Conservation (phyloP, 2,329 filamentous ascomycete species). For the Scleromitrula shiraiana region DNA sequence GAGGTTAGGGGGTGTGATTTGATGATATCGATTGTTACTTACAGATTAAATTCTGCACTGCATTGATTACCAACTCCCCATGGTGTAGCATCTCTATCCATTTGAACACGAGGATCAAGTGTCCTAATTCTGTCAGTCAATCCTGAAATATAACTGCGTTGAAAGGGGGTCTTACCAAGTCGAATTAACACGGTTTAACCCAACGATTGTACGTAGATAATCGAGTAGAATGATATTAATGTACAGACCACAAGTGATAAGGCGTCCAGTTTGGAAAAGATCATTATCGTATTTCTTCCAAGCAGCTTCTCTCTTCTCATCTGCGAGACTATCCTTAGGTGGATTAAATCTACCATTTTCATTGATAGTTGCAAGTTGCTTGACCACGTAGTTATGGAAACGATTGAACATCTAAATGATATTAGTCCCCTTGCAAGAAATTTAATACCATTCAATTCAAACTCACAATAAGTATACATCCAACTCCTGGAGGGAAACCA, state of each 20-base stretch:
- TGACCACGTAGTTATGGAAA: conserved; percentile 80
- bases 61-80: conserved; percentile 75
- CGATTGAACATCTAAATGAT: conserved; percentile 53
- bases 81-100: conserved; percentile 48
- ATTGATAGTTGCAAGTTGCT: conserved; percentile 72
- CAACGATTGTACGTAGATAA: conserved; percentile 61
- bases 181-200: conserved; percentile 18
- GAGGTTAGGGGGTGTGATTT: neutral
- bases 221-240: conserved; percentile 72
- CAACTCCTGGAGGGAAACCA: conserved; percentile 62
- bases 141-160: too few species aligned
- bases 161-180: conserved; percentile 44
- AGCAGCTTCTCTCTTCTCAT: conserved; percentile 40
- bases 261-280: conserved; percentile 66
- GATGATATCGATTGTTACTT: neutral
- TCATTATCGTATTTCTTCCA: conserved; percentile 68
- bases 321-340: conserved; percentile 42
- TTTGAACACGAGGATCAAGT: conserved; percentile 66
- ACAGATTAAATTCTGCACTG: conserved; percentile 76
- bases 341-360: conserved; percentile 69
- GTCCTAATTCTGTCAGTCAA: conserved; percentile 33
- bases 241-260: conserved; percentile 67
- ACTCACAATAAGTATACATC: conserved; percentile 51
- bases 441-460: neutral
- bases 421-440: conserved; percentile 28